Conservation (phyloP, 192 early-diverging fungal species). For the Oehlia diaphana region DNA sequence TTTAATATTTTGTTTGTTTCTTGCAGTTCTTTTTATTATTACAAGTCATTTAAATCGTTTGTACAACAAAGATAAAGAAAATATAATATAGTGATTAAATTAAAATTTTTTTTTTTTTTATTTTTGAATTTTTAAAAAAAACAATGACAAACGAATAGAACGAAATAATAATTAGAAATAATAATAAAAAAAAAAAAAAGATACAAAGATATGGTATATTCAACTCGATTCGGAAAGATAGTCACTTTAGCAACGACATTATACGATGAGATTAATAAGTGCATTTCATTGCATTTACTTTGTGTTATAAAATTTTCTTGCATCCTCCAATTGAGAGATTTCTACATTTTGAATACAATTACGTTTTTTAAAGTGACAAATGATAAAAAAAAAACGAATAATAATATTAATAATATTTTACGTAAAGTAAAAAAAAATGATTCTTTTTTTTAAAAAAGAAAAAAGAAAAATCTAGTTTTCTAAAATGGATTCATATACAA, state of each 20-base stretch:
- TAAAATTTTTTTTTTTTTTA: no score
- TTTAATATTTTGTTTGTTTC: not conserved
- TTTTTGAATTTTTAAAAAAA: not conserved
- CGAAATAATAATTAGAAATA: not conserved
- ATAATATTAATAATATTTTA: no score
- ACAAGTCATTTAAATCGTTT: not conserved
- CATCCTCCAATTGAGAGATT: no score
- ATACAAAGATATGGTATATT: not conserved
- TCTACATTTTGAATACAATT: no score
- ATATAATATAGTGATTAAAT: not conserved
- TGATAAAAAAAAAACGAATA: no score
- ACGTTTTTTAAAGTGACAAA: no score
- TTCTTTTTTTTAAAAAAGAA: no score
- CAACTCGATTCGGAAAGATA: not conserved
- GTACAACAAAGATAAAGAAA: not conserved
- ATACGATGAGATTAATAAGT: not conserved
- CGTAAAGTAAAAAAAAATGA: no score
- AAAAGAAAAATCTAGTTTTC: no score
- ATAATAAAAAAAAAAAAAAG: not conserved
- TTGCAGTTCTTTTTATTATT: not conserved
- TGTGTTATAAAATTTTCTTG: no score
- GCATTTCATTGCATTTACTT: not conserved
- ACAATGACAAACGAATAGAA: not conserved
- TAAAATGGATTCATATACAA: no score
- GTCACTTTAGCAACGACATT: not conserved